Evolutionary conservation across 805 yeast species (phyloP).

Genomic region (Pichia manshurica): DNA sequence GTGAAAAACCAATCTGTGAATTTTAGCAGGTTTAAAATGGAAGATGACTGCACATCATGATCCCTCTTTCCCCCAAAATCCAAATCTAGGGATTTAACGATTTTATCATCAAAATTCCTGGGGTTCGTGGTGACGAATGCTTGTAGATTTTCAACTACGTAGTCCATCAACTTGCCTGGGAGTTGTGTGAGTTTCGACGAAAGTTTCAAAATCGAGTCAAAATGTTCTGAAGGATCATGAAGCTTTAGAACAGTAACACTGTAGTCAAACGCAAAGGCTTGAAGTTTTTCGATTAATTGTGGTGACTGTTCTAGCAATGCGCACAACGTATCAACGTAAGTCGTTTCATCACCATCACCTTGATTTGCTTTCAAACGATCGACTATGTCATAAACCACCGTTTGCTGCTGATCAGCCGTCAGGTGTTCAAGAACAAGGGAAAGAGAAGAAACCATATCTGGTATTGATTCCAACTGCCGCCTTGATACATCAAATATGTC

Average conservation of each 20-base stretch:
- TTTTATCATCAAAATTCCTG: constrained; percentile 15
- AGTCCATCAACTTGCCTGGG: constrained; percentile 12
- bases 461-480: no score
- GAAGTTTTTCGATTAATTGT: constrained; percentile 8
- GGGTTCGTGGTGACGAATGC: constrained; percentile 12
- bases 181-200: constrained; percentile 31
- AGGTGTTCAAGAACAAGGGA: constrained; percentile 12
- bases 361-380: constrained; percentile 2
- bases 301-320: constrained; percentile 16
- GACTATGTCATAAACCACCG: constrained; percentile 10
- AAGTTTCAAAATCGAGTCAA: constrained; percentile 14
- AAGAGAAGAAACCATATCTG: constrained; percentile 4
- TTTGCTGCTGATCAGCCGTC: constrained; percentile 10
- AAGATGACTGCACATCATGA: constrained; percentile 5
- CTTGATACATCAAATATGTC: no score
- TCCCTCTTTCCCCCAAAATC: background rate
- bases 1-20: constrained; percentile 36
- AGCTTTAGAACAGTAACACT: constrained; percentile 6
- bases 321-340: constrained; percentile 19
- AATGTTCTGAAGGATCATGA: constrained; percentile 1
- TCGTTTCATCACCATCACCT: background rate
- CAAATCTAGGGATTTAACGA: background rate
- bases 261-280: constrained; percentile 7
- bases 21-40: constrained; percentile 23
- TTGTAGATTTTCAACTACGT: constrained; percentile 6